These are phyloP conservation scores for Tolypocladium cylindrosporum DNA, from an alignment of 2,329 filamentous ascomycete genomes.

Conservation along the genomic window DNA sequence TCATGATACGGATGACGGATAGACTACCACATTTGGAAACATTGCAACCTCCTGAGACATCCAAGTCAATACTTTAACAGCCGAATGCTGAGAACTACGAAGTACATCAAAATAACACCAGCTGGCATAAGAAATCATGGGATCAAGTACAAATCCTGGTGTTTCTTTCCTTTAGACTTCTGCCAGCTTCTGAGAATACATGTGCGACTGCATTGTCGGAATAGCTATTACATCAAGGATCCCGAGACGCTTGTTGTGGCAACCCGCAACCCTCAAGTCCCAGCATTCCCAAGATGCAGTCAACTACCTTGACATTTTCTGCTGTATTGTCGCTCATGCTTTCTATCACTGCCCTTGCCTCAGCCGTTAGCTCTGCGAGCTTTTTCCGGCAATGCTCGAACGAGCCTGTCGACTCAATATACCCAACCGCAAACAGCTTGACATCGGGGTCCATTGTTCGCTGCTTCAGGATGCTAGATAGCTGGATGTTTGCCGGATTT, in stretches of 20 bases:
- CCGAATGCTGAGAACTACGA: no score
- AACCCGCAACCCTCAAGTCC: background rate
- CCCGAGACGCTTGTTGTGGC: background rate
- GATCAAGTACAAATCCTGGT: no score
- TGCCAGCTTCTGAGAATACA: background rate
- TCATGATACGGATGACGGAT: no score
- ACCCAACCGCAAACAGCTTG: conserved; percentile 1
- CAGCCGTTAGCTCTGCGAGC: background rate
- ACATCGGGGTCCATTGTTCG: conserved; percentile 1
- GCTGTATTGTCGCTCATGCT: background rate
- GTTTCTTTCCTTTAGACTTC: no score
- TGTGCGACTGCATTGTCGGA: background rate
- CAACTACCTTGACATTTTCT: background rate
- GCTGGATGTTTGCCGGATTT: background rate
- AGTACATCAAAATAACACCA: no score
- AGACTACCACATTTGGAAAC: no score
- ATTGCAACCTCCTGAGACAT: no score
- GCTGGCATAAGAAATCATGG: no score
- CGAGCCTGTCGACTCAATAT: conserved; percentile 3
- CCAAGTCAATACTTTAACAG: no score
- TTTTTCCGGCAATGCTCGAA: background rate
- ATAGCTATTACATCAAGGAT: background rate
- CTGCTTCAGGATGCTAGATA: conserved; percentile 4
- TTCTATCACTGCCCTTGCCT: background rate
- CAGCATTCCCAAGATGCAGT: background rate